Base-by-base conservation (phyloP, 805 yeast genomes). In the Wickerhamomyces bisporus region DNA sequence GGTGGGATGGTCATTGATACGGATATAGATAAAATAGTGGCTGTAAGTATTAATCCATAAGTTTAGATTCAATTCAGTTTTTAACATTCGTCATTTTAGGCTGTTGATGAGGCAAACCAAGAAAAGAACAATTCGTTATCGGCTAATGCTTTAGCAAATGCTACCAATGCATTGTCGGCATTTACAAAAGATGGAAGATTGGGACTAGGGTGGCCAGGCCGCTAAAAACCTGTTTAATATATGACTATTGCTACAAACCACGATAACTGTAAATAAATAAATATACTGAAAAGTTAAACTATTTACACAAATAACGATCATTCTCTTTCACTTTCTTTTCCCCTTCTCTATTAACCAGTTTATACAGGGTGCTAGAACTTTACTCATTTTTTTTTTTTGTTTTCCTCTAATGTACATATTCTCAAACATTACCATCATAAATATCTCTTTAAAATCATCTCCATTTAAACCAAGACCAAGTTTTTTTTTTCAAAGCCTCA, bases 1-100 rank as follows among this genome's bases (percentile, higher is more conserved):
- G 98, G 98, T 19, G 98, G 98, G 0, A 82, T 93, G 94, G 98
- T 93, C 8, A 85, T 93, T 26, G 98, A 93, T 57, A 89, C 98
- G 2, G 86, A 81, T 48, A 86, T 88, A 16, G 55, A 65, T 19
- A 77, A 82, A 42, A 88, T 93, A 26, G 96, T 93, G 6, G 78
- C 77, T 2, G 75, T 48, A 32, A 32, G 56, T 48, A 19, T 24
- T 9, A 12, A 13, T 10, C 8, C 7, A 6, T 13, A 4, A n/a
- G 10, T 24, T 19, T 32, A 7, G 20, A 2, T 10, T 15, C 20
- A 10, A 20, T 4, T 7, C 7, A 17, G n/a, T n/a, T 34, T 41
- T 39, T 44, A 37, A 42, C 42, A 26, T 3, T 11, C 5, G 18
- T 3, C 15, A 14, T 9, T 19, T 20, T 19, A 49, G 47, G 86